Base-by-base conservation (phyloP, 148 eudicot species). In the Polygonum maritimum region DNA sequence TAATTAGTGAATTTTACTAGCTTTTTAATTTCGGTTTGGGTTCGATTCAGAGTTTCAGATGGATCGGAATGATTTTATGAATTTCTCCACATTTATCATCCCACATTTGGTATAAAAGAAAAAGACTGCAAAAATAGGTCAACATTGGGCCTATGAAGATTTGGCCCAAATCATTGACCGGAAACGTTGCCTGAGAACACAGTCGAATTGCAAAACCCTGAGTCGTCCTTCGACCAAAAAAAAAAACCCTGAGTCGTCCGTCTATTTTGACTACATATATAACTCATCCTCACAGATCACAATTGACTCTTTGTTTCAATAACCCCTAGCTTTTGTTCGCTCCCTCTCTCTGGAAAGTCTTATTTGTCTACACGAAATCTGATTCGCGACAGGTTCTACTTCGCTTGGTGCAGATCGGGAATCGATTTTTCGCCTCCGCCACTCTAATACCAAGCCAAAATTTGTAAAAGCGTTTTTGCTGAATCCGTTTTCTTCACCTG, bases 381-480 rank as follows among this genome's bases (percentile, higher is more conserved):
- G 71, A 10, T 35, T 67, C 45, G 71, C 71, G 71, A 45, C 71
- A 67, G 71, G 5, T 67, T 67, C 71, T 38, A 67, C 36, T 36
- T 67, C 71, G 71, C 71, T 67, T 67, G 71, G 71, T 67, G 71
- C 71, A 67, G 71, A 16, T 67, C 71, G 71, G 71, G 71, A 67
- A 38, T 45, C 71, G 45, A n/a, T 67, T 67, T 67, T 67, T 15
- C 22, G 71, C 69, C 38, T 21, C 36, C 69, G 69, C 21, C 71
- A 67, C 45, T 36, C 7, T 67, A 2, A 67, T 67, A 2, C 4
- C n/a, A 13, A 26, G n/a, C 70, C 13, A 63, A 63, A 33, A 63
- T 35, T 15, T 62, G 16, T 62, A 12, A 26, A 26, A 31, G 13
- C 14, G 16, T 60, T 60, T 26, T 13, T 4, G 67, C 63, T 57